Percentiles rank a stretch among this genome's conserved stretches.
Conservation (phyloP, 1,139 yeast genomes). For the Debaryomyces singareniensis region DNA sequence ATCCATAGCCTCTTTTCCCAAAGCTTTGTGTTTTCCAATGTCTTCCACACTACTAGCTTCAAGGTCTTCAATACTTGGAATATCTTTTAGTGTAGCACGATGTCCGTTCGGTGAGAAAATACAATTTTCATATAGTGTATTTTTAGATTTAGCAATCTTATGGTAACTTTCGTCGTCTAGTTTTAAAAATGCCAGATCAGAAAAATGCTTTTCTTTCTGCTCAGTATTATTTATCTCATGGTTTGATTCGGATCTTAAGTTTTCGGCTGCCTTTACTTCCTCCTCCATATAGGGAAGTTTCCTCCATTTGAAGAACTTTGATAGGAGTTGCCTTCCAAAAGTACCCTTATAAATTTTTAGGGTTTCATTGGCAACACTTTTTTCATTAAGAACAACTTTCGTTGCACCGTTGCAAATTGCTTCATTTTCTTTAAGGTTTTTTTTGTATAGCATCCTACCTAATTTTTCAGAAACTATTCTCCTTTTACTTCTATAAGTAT, state of each 20-base stretch:
- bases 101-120: slow-evolving; percentile 24
- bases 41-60: background rate
- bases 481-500: background rate
- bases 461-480: background rate
- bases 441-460: background rate
- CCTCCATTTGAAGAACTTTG: background rate
- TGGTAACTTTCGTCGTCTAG: background rate
- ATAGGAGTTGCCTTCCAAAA: background rate
- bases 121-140: slow-evolving; percentile 12
- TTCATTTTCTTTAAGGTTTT: background rate
- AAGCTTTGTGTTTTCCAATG: background rate
- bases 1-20: background rate
- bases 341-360: background rate
- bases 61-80: slow-evolving; percentile 16
- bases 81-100: slow-evolving; percentile 15
- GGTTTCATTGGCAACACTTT: background rate
- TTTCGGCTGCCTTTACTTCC: background rate
- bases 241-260: background rate
- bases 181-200: background rate
- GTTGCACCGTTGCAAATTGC: background rate
- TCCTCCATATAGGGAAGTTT: too few species aligned
- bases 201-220: background rate
- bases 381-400: background rate
- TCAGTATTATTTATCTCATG: background rate
- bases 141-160: background rate